Conservation (phyloP, 371 early-diverging fungal species). For the Rhizopus delemar region DNA sequence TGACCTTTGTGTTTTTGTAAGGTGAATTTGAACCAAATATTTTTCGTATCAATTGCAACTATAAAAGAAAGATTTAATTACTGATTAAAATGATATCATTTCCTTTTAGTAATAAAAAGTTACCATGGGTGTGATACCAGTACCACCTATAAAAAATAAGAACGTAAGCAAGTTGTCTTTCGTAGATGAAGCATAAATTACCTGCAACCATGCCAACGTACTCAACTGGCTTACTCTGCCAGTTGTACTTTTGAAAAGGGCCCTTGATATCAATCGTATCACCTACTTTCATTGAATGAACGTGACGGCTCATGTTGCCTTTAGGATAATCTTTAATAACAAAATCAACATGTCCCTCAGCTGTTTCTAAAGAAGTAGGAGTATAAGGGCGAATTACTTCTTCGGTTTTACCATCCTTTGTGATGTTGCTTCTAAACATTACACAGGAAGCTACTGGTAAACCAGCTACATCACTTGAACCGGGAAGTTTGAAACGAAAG, state of each 20-base stretch:
- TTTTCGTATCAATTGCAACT: slow-evolving; percentile 63
- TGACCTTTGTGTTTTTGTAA: slow-evolving; percentile 77
- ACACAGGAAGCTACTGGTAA: slow-evolving; percentile 83
- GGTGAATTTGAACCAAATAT: slow-evolving; percentile 62
- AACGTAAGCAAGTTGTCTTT: background rate
- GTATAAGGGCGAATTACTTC: slow-evolving; percentile 90
- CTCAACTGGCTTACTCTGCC: slow-evolving; percentile 72
- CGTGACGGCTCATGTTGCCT: slow-evolving; percentile 80
- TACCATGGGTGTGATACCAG: slow-evolving; percentile 93
- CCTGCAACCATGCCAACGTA: slow-evolving; percentile 79
- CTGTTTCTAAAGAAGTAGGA: slow-evolving; percentile 75
- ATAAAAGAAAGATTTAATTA: background rate
- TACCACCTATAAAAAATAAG: slow-evolving; percentile 62
- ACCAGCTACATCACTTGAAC: slow-evolving; percentile 59
- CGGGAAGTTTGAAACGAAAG: slow-evolving; percentile 81
- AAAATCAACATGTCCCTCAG: slow-evolving; percentile 82
- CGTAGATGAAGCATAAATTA: background rate
- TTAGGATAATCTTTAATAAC: slow-evolving; percentile 79
- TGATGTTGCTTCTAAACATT: slow-evolving; percentile 56
- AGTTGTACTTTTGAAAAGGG: slow-evolving; percentile 83
- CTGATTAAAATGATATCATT: slow-evolving; percentile 6
- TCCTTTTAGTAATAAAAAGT: slow-evolving; percentile 5
- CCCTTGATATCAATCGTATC: slow-evolving; percentile 89
- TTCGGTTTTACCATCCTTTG: slow-evolving; percentile 55
- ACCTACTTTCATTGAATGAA: slow-evolving; percentile 78